Conservation (phyloP, 768 basidiomycete genomes). For the Rhodotorula paludigena region DNA sequence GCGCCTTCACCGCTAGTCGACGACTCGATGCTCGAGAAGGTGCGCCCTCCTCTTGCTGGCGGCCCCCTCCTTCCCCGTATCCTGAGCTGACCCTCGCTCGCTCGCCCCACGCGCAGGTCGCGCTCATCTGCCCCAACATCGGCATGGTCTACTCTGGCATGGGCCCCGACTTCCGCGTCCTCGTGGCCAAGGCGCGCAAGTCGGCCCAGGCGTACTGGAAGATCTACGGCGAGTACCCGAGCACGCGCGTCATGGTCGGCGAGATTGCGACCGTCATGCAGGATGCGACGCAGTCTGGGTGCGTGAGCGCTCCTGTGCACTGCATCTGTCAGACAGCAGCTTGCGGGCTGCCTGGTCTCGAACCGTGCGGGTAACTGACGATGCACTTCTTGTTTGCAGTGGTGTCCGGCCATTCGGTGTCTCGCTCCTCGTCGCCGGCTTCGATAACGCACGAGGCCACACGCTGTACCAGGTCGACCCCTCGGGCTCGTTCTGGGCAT, state of each 20-base stretch:
- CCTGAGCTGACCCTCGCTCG: neutral
- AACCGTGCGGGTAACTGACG: neutral
- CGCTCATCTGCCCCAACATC: constrained; percentile 95
- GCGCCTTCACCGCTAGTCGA: constrained; percentile 95
- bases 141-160: constrained; percentile 99
- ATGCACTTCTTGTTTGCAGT: constrained; percentile 51
- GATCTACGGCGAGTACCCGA: constrained; percentile 96
- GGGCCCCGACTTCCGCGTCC: constrained; percentile 96
- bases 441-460: constrained; percentile 89
- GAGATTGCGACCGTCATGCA: constrained; percentile 99
- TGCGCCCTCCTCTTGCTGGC: neutral
- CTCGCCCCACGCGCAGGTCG: constrained; percentile 44
- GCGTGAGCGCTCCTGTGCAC: constrained; percentile 45
- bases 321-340: no score
- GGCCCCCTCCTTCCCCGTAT: neutral
- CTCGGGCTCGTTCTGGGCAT: constrained; percentile 98
- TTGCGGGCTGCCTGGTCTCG: neutral
- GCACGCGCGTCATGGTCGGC: constrained; percentile 89
- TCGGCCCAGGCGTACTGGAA: constrained; percentile 99
- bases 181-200: constrained; percentile 90
- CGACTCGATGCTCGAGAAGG: constrained; percentile 93
- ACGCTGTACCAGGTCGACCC: constrained; percentile 99
- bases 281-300: constrained; percentile 98
- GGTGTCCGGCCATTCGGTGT: constrained; percentile 99
- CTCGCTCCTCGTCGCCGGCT: constrained; percentile 92